phyloP scores from a whole-genome alignment of 768 basidiomycete species.

The Boletus fagicola region DNA sequence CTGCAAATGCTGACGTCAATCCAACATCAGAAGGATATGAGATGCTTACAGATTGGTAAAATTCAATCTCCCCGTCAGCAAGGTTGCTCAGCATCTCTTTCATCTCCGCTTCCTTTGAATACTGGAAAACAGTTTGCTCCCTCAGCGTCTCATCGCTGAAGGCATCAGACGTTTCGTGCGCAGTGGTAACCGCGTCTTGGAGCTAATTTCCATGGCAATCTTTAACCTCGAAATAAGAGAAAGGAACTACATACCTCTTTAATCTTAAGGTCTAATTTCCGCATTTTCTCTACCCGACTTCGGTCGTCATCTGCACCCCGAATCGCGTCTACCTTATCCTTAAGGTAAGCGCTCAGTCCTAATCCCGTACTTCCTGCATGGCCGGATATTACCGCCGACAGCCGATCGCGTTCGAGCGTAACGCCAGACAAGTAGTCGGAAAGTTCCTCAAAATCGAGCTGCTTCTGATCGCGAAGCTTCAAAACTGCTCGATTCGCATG shows the following conservation, averaged over 20 bases:
- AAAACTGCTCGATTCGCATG: constrained; percentile 92
- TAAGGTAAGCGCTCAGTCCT: constrained; percentile 84
- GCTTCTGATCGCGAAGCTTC: constrained; percentile 96
- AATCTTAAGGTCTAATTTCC: constrained; percentile 88
- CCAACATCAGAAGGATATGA: constrained; percentile 1
- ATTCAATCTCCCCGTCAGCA: constrained; percentile 93
- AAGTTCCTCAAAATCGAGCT: constrained; percentile 96
- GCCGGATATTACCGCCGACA: constrained; percentile 87
- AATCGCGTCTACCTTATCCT: constrained; percentile 88
- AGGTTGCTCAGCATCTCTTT: constrained; percentile 88
- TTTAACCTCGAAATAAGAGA: not conserved
- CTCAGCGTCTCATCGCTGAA: constrained; percentile 94
- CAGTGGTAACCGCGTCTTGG: constrained; percentile 93
- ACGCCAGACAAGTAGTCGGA: constrained; percentile 94
- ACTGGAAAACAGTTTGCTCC: constrained; percentile 89
- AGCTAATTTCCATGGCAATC: constrained; percentile 49
- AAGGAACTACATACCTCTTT: constrained; percentile 66
- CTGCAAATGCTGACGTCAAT: constrained; percentile 36
- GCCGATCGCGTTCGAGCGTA: constrained; percentile 86
- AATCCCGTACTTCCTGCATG: constrained; percentile 83
- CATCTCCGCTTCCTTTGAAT: constrained; percentile 93
- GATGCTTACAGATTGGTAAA: constrained; percentile 77
- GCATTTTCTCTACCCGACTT: constrained; percentile 89
- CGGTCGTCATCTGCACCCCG: constrained; percentile 93
- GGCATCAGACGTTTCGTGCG: constrained; percentile 93